These are phyloP conservation scores for Candida namnaoensis DNA, from an alignment of 805 yeast genomes.

Conservation along the genomic window DNA sequence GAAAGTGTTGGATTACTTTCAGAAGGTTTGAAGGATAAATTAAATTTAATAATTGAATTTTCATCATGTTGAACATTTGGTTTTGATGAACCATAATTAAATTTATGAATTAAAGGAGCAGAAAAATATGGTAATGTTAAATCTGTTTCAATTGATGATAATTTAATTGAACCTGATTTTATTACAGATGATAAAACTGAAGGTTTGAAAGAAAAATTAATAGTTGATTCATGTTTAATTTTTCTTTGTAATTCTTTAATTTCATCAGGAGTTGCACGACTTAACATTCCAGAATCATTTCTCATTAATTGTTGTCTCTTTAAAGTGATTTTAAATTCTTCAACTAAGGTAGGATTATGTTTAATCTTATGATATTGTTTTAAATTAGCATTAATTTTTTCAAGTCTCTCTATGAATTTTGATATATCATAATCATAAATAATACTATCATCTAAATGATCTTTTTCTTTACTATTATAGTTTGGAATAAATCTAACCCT, in stretches of 20 bases:
- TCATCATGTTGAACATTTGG: neutral
- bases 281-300: too few species aligned
- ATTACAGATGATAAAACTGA: neutral
- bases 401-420: neutral
- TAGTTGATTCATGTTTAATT: neutral
- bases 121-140: neutral
- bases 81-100: neutral
- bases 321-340: too few species aligned
- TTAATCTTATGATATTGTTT: too few species aligned
- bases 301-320: neutral
- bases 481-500: slow-evolving; percentile 45
- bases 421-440: slow-evolving; percentile 5
- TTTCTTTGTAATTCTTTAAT: neutral
- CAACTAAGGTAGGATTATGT: neutral
- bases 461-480: slow-evolving; percentile 26
- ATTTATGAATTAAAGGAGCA: neutral
- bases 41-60: neutral
- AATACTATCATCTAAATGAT: neutral
- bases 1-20: neutral
- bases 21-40: neutral
- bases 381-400: too few species aligned
- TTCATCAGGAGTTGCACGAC: neutral
- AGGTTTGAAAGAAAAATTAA: neutral
- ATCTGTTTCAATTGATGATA: neutral
- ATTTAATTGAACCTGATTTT: neutral